phyloP scores from a whole-genome alignment of 1,284 basidiomycete species.

The Schizophyllum commune region DNA sequence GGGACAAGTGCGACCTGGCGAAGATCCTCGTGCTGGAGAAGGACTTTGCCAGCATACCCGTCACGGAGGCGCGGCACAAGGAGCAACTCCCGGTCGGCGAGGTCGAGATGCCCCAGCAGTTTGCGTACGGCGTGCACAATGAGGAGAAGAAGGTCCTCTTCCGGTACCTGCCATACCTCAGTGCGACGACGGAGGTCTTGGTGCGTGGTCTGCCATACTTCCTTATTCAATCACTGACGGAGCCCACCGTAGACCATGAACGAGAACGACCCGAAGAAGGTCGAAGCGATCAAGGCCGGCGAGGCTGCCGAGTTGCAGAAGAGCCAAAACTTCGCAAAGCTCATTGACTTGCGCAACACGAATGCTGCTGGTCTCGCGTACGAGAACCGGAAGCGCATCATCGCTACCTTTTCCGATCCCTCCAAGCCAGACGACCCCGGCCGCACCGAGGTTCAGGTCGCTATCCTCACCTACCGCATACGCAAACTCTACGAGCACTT shows the following conservation, averaged over 20 bases:
- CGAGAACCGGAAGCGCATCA: conserved; percentile 79
- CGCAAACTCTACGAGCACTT: conserved; percentile 79
- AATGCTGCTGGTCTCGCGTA: conserved; percentile 78
- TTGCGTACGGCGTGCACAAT: conserved; percentile 57
- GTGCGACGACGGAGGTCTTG: neutral
- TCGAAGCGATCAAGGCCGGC: conserved; percentile 14
- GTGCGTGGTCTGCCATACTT: neutral
- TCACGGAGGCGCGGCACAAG: neutral
- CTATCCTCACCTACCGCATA: conserved; percentile 81
- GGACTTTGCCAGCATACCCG: conserved; percentile 27
- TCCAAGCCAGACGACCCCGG: conserved; percentile 73
- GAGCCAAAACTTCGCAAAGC: conserved; percentile 56
- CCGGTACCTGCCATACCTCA: conserved; percentile 39
- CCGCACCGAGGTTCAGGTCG: conserved; percentile 84
- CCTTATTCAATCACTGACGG: neutral
- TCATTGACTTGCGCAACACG: conserved; percentile 84
- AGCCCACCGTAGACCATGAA: neutral
- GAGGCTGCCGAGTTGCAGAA: conserved; percentile 45
- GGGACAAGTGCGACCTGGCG: conserved; percentile 57
- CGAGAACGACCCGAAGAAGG: conserved; percentile 14
- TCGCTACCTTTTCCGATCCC: conserved; percentile 70
- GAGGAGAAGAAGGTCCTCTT: conserved; percentile 53
- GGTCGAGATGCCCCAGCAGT: conserved; percentile 34
- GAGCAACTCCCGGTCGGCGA: conserved; percentile 19
- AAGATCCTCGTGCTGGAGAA: conserved; percentile 51